phyloP scores from a whole-genome alignment of 2,329 filamentous ascomycete species.

The Penicillium sp. region DNA sequence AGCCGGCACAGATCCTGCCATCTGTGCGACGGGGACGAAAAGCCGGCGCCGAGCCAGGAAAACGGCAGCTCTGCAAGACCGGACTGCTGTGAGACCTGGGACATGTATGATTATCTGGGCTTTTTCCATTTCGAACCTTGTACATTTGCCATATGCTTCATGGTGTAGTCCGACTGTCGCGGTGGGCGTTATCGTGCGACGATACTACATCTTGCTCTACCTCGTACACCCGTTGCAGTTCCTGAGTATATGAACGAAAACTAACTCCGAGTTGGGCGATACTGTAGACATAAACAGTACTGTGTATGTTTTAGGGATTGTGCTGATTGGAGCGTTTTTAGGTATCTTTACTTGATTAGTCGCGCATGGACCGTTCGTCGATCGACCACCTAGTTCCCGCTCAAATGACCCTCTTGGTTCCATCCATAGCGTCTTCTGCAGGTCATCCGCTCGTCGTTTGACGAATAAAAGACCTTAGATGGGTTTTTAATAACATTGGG shows the following conservation, averaged over 20 bases:
- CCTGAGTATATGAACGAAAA: conserved; percentile 9
- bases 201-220: conserved; percentile 14
- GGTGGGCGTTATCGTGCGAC: conserved; percentile 13
- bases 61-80: conserved; percentile 17
- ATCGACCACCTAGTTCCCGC: conserved; percentile 23
- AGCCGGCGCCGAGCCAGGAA: conserved; percentile 17
- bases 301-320: conserved; percentile 5
- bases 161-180: background rate
- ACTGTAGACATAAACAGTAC: background rate
- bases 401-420: conserved; percentile 27
- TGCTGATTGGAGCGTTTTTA: background rate
- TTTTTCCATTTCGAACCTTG: conserved; percentile 10
- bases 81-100: conserved; percentile 17
- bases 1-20: conserved; percentile 3
- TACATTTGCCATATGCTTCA: conserved; percentile 8
- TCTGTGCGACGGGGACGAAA: conserved; percentile 12
- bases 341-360: conserved; percentile 1
- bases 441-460: conserved; percentile 25
- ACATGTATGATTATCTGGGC: conserved; percentile 1
- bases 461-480: background rate
- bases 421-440: conserved; percentile 1
- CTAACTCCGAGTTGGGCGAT: background rate
- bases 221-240: conserved; percentile 17
- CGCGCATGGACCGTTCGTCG: conserved; percentile 31
- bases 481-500: background rate